phyloP scores from a whole-genome alignment of 2,329 filamentous ascomycete genomes.

The Purpureocillium takamizusanense region DNA sequence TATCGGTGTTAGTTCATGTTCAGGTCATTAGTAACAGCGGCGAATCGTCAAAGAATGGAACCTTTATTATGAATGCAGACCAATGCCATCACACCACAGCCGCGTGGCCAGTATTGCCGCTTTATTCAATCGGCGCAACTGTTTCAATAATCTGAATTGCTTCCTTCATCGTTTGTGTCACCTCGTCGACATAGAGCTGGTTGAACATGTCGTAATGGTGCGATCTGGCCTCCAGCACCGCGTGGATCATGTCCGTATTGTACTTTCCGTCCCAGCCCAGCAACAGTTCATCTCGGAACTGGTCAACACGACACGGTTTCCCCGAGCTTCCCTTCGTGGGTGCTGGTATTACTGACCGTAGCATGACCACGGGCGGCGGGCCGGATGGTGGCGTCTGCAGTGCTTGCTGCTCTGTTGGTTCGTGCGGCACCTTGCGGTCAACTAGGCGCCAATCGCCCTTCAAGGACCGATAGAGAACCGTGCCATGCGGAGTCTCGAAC shows the following conservation, averaged over 20 bases:
- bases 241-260: neutral
- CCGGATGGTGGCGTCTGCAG: neutral
- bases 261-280: neutral
- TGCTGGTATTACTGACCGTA: neutral
- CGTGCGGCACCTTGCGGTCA: neutral
- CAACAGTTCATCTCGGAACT: neutral
- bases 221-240: neutral
- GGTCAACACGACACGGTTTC: neutral
- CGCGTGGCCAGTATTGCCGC: too few relatives aligned
- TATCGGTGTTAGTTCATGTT: too few relatives aligned
- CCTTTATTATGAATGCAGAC: too few relatives aligned
- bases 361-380: neutral
- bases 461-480: neutral
- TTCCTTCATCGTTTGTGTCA: neutral
- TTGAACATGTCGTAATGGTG: constrained; percentile 1
- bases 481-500: neutral
- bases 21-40: too few relatives aligned
- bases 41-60: too few relatives aligned
- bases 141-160: neutral
- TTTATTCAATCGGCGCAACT: too few relatives aligned
- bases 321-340: neutral
- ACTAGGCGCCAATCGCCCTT: neutral
- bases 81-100: too few relatives aligned
- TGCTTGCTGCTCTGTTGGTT: neutral
- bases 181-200: neutral